Evolutionary conservation across 768 basidiomycete genomes (phyloP), one percentile per base, ranked within the genome.

Genomic region (Calocybe gangraenosa): DNA sequence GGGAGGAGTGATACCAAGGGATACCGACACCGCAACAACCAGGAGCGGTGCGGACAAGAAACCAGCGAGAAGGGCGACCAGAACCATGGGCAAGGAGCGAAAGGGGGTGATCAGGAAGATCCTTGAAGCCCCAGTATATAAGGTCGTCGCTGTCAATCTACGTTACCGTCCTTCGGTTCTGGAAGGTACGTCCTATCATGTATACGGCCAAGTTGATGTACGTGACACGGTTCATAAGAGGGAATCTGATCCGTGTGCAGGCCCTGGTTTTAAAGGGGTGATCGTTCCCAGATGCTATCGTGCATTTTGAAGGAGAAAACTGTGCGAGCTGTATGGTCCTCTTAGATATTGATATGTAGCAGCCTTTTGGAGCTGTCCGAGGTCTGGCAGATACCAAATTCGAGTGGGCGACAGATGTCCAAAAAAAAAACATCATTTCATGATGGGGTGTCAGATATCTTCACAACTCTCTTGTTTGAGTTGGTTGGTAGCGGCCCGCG

Each of bases 11-110:
- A 44, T 38, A 28, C 11, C 25, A 28, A 28, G 6, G 39, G 15
- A 14, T 2, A 60, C 54, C 19, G 47, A 51, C 2, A 36, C 34
- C 34, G 49, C 41, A 30, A 17, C 42, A 23, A 19, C 37, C 28
- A 43, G 41, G 35, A 48, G 41, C 28, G 47, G 42, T 11, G 42
- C 25, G 14, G 41, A 42, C 13, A 48, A 23, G 17, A 40, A 34
- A 22, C 37, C 18, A 30, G 36, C 22, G 37, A 32, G 19, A 21
- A 25, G 9, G 20, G 44, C 3, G 18, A 13, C 22, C 44, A 36
- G 31, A 13, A 35, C 34, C 44, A 50, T 50, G 36, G 23, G 34
- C 18, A 14, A 39, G 25, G 31, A 15, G 31, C 18, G 23, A 33
- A 11, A 1, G 7, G 21, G 31, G 23, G 15, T 7, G 31, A 23